Percentiles rank a stretch among this genome's conserved stretches.
Conservation (phyloP, 129 eudicot species). For the Saussurea involucrata region DNA sequence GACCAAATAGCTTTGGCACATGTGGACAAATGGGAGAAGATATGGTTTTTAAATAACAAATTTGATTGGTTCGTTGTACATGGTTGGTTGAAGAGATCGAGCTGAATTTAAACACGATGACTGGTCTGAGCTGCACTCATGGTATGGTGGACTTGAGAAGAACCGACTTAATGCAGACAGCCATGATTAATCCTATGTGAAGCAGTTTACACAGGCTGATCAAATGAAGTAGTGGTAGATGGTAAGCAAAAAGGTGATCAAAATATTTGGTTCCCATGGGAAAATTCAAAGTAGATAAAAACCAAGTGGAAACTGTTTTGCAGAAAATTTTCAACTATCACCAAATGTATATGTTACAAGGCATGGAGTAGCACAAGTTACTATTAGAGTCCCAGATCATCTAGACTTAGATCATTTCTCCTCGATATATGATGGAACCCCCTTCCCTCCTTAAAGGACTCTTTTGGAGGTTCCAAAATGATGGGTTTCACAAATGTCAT, state of each 20-base stretch:
- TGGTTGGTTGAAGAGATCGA: not conserved
- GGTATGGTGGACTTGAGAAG: slow-evolving; percentile 21
- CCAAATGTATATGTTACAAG: not conserved
- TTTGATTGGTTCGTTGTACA: not conserved
- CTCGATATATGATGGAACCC: not conserved
- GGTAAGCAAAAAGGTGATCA: slow-evolving; percentile 7
- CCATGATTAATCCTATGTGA: slow-evolving; percentile 10
- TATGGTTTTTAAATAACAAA: not conserved
- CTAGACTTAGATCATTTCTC: not conserved
- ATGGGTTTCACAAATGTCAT: not conserved
- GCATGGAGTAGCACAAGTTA: not conserved
- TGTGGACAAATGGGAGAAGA: not conserved
- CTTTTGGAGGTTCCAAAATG: not conserved
- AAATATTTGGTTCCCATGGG: slow-evolving; percentile 1
- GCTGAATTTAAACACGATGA: not conserved
- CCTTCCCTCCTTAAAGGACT: too few species aligned
- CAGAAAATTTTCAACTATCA: not conserved
- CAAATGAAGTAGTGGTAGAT: slow-evolving; percentile 8
- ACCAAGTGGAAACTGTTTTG: not conserved
- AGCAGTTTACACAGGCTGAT: slow-evolving; percentile 4
- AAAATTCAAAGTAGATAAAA: not conserved
- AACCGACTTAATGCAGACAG: slow-evolving; percentile 18
- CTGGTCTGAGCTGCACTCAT: not conserved
- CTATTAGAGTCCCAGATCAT: not conserved
- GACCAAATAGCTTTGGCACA: not conserved